Evolutionary conservation across 371 early-diverging fungal genomes (phyloP).

Genomic region (Actinomucor elegans): DNA sequence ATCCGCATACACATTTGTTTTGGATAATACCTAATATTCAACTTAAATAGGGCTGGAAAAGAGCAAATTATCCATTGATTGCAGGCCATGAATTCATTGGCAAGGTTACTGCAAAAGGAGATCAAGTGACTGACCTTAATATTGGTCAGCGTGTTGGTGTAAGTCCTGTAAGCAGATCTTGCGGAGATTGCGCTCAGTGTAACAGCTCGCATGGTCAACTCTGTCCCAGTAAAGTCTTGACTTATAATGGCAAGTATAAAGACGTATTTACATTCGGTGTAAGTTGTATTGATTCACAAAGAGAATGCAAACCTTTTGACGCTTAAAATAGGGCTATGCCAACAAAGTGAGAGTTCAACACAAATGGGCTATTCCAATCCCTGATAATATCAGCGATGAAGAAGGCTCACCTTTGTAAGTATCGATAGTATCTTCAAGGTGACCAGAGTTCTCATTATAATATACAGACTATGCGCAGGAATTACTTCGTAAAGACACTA

Average conservation of each 20-base stretch:
- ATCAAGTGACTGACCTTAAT: slow-evolving; percentile 37
- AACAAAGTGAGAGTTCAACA: slow-evolving; percentile 44
- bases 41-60: slow-evolving; percentile 38
- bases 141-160: slow-evolving; percentile 78
- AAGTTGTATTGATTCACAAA: slow-evolving; percentile 2
- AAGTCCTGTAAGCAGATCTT: slow-evolving; percentile 54
- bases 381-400: slow-evolving; percentile 42
- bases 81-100: slow-evolving; percentile 83
- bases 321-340: slow-evolving; percentile 28
- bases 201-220: slow-evolving; percentile 29
- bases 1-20: neutral
- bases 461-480: slow-evolving; percentile 66
- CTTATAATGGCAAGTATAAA: slow-evolving; percentile 48
- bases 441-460: neutral
- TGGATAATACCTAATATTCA: slow-evolving; percentile 47
- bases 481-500: slow-evolving; percentile 50
- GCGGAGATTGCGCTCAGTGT: slow-evolving; percentile 43
- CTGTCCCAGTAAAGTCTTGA: slow-evolving; percentile 39
- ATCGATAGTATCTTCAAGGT: neutral
- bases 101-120: slow-evolving; percentile 57
- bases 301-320: neutral
- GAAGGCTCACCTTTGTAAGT: slow-evolving; percentile 49
- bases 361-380: slow-evolving; percentile 54
- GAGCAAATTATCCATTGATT: slow-evolving; percentile 56
- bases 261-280: slow-evolving; percentile 48